Evolutionary conservation across 148 eudicot genomes (phyloP), one percentile per base, ranked within the genome.

Genomic region (Mesembryanthemum crystallinum): DNA sequence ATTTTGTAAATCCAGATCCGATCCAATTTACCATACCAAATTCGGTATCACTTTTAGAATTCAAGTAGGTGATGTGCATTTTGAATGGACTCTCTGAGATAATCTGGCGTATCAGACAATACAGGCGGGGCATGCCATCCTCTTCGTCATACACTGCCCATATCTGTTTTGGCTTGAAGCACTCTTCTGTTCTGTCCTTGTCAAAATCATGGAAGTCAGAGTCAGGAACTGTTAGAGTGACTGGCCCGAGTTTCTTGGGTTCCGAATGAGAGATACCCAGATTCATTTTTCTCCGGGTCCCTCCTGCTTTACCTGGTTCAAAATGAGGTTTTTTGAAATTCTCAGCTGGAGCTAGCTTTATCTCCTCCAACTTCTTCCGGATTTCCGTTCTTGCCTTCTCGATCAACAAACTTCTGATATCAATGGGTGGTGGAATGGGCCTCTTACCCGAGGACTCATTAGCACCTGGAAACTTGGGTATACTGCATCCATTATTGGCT

Each of bases 131-230:
- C 99, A 95, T 95, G 21, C 99, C 99, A 57, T 95, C 99, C 81
- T 95, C 99, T 86, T 95, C 99, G 77, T 95, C 99, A 58, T 95
- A 95, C 72, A 95, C 64, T 47, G 99, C 99, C 99, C 99, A 95
- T 82, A 95, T 92, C 83, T 95, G 99, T 87, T 91, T 95, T 30
- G 97, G 92, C 77, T 89, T 88, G 84, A 95, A 92, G 79, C 96
- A 91, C 43, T 89, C 97, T 78, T 95, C 99, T 68, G 97, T 82
- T 67, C 98, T 87, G 76, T 89, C 97, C 83, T 87, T 86, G 87
- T 95, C 99, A 74, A 95, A 95, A 82, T 95, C 94, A 80, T 95
- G 99, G 83, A 95, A 95, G 82, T 95, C 99, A 0, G 99, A 88
- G 80, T 95, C 99, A 5, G 99, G 99, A 64, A 95, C 99, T 18